A percentile compares a stretch with the other conserved stretches of the same genome.
These are phyloP conservation scores for Castanospermum australe DNA, from an alignment of 306 rosid genomes.

Conservation along the genomic window DNA sequence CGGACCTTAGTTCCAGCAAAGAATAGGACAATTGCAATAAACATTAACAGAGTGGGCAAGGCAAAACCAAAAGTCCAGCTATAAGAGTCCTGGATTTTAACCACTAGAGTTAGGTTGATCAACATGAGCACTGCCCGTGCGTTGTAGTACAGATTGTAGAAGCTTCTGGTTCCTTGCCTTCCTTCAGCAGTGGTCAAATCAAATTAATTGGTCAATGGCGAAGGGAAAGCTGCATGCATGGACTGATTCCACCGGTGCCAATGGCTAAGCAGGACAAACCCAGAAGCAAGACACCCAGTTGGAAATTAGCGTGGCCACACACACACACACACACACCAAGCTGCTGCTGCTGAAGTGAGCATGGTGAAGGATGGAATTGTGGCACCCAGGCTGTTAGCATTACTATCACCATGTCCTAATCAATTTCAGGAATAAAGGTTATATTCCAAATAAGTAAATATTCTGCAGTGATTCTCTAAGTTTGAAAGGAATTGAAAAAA, in stretches of 20 bases:
- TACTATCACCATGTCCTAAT: slow-evolving; percentile 55
- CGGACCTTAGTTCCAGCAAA: slow-evolving; percentile 41
- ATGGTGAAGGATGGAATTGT: slow-evolving; percentile 49
- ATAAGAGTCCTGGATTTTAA: slow-evolving; percentile 49
- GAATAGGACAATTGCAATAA: slow-evolving; percentile 40
- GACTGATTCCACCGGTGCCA: slow-evolving; percentile 60
- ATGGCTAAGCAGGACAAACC: slow-evolving; percentile 37
- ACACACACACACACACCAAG: slow-evolving; percentile 23
- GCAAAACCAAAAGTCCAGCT: slow-evolving; percentile 64
- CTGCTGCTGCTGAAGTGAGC: slow-evolving; percentile 11
- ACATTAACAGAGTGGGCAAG: slow-evolving; percentile 45
- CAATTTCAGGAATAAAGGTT: not conserved
- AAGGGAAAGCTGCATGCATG: slow-evolving; percentile 62
- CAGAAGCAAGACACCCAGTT: slow-evolving; percentile 30
- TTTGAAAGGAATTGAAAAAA: too few relatives aligned
- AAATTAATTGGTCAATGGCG: slow-evolving; percentile 60
- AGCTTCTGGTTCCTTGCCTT: slow-evolving; percentile 41
- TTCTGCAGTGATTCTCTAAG: not conserved
- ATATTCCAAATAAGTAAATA: not conserved
- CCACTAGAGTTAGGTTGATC: slow-evolving; percentile 36
- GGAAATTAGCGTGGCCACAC: slow-evolving; percentile 27
- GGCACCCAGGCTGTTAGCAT: slow-evolving; percentile 51
- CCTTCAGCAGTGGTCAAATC: slow-evolving; percentile 48
- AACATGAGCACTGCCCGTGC: slow-evolving; percentile 27
- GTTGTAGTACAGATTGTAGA: slow-evolving; percentile 47